Evolutionary conservation across 805 yeast species (phyloP), one percentile per base, ranked within the genome.

Genomic region (Scheffersomyces ergatensis): DNA sequence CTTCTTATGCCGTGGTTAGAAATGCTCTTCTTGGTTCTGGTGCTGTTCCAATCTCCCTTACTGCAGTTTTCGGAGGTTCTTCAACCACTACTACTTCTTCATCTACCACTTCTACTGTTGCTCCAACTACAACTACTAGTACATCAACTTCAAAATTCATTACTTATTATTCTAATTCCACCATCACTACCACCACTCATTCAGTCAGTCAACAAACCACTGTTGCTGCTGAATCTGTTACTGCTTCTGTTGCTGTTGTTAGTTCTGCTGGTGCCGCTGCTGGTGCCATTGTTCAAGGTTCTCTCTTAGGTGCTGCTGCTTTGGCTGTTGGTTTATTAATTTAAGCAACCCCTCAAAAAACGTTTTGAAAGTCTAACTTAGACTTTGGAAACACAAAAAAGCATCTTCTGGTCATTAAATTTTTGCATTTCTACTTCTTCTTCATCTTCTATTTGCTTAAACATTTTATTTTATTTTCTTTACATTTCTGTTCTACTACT

Each of bases 261-360:
- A 59, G 58, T 45, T 65, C 62, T 45, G 69, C 62, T 52, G 62
- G 58, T 48, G 68, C 63, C 44, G 67, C 63, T 53, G 62, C 62
- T 57, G 34, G 39, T 20, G 13, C 20, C 11, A 19, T 36, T 8
- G 29, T 29, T 19, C 21, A 36, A 29, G 32, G 32, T 29, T 14
- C 32, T 5, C 15, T 29, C 6, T n/a, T 15, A 5, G 32, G 32
- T n/a, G 18, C 18, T 29, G 32, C 32, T 15, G 32, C 32, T 15
- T 12, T 29, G 4, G 32, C 32, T 29, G 32, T 15, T 29, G 32
- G 32, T 29, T 15, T 29, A 14, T 29, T 29, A 29, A 7, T 29
- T 29, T 29, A 29, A 29, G 5, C 24, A 7, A 21, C 6, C 24
- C 24, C 24, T n/a, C n/a, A n/a, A n/a, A n/a, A n/a, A n/a, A n/a